phyloP scores from a whole-genome alignment of 345 rosid species.

The Hibiscus trionum region DNA sequence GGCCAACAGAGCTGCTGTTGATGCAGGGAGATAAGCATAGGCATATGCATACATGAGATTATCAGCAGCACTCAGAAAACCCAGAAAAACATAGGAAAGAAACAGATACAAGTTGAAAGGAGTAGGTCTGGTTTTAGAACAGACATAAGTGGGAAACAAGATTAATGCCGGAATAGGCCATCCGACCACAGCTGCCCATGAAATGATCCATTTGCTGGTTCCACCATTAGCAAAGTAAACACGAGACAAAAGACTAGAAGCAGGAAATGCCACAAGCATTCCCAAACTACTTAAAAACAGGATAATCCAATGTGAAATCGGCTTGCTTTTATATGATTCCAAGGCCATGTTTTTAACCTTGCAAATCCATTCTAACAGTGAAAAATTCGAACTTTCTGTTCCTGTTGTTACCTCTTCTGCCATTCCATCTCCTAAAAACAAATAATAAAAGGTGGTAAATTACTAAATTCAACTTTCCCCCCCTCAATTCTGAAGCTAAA shows the following conservation, averaged over 20 bases:
- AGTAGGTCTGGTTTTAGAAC: conserved; percentile 28
- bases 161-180: too few species aligned
- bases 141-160: too few species aligned
- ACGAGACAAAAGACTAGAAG: too few species aligned
- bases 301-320: background rate
- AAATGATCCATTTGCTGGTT: too few species aligned
- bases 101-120: conserved; percentile 43
- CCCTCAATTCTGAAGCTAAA: background rate
- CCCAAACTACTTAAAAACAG: too few species aligned
- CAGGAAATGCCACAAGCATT: too few species aligned
- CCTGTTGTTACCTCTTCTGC: conserved; percentile 28
- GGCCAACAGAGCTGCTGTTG: conserved; percentile 27
- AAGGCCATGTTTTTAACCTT: conserved; percentile 20
- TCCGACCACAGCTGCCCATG: too few species aligned
- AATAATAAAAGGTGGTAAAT: background rate
- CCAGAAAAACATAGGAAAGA: conserved; percentile 47
- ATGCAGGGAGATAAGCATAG: conserved; percentile 81
- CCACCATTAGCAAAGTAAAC: too few species aligned
- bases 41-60: conserved; percentile 87
- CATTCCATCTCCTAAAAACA: conserved; percentile 23
- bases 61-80: conserved; percentile 68
- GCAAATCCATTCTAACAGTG: conserved; percentile 24
- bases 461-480: background rate
- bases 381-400: conserved; percentile 13
- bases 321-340: conserved; percentile 50